Evolutionary conservation across 2,329 filamentous ascomycete species (phyloP).

Genomic region (Verticillium nonalfalfae): DNA sequence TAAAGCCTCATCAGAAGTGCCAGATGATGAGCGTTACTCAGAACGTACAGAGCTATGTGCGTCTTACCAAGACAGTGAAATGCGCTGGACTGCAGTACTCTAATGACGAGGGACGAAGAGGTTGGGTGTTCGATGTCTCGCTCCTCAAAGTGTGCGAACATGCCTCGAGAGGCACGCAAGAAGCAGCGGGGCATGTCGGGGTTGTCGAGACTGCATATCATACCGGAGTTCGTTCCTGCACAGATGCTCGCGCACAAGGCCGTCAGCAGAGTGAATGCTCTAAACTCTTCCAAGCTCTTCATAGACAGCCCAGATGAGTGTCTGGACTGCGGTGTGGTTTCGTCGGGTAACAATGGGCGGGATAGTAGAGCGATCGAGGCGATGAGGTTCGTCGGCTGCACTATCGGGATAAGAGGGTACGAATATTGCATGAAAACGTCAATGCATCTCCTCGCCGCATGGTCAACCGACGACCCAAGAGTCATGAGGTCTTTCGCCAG

Average conservation of each 20-base stretch:
- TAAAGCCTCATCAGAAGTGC: slow-evolving; percentile 35
- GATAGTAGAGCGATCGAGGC: neutral
- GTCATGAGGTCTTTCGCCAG: neutral
- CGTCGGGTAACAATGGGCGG: neutral
- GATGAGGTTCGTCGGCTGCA: neutral
- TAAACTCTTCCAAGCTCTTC: neutral
- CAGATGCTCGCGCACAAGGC: slow-evolving; percentile 37
- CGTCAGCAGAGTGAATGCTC: slow-evolving; percentile 31
- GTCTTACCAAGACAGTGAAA: slow-evolving; percentile 34
- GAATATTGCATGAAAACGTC: slow-evolving; percentile 5
- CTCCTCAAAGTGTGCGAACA: slow-evolving; percentile 30
- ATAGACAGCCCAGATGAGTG: neutral
- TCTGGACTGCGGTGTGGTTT: neutral
- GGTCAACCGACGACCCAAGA: neutral
- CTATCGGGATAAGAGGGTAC: slow-evolving; percentile 3
- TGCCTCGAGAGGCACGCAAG: slow-evolving; percentile 29
- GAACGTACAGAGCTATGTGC: slow-evolving; percentile 36
- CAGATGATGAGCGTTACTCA: slow-evolving; percentile 34
- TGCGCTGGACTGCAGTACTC: slow-evolving; percentile 39
- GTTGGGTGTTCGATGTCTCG: slow-evolving; percentile 33
- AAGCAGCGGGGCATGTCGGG: slow-evolving; percentile 26
- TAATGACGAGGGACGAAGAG: slow-evolving; percentile 33
- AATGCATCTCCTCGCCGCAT: slow-evolving; percentile 1
- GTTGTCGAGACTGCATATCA: slow-evolving; percentile 27
- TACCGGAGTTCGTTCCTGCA: slow-evolving; percentile 27